Base-by-base conservation (phyloP, 257 asterid genomes). In the Scutellaria baicalensis region DNA sequence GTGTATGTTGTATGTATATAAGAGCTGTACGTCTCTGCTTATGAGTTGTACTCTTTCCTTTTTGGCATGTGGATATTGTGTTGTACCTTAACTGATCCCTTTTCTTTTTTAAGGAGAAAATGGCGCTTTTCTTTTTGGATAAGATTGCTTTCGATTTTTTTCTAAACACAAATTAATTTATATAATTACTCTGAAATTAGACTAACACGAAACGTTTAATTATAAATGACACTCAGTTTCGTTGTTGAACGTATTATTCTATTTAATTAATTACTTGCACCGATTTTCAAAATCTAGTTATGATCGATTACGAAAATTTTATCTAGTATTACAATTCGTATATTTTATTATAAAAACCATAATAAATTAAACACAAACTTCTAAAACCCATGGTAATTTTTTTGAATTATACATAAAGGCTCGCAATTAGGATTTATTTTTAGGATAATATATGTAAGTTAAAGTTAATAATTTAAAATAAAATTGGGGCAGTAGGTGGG, bases 11-110 rank as follows among this genome's bases (percentile, higher is more conserved):
- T 56, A 57, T 73, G 71, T 64, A 56, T 64, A 16, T 38, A 59
- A 27, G 59, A 51, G 59, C 1, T 75, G 75, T 75, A 74, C 70
- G 64, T 67, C 36, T 7, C 40, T 31, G 40, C 69, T 67, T 59
- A 16, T 48, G 69, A 9, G 69, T 67, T 74, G 78, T 66, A 74
- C 78, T 57, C 5, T 68, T 55, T 9, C 21, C 13, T 14, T 71
- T 52, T 52, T 9, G 33, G 72, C 68, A 73, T 56, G 72, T 63
- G 76, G 64, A 51, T 50, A 33, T 40, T 51, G 70, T 47, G 61
- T 50, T 27, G 13, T 5, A 17, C 16, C 10, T 20, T 31, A 10
- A 2, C 27, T 16, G 1, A 11, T 18, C 17, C 1, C 33, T 27
- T 27, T 23, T 27, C 33, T 27, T 27, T 27, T 27, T 27, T 27